Evolutionary conservation across 2,329 filamentous ascomycete species (phyloP).

Genomic region (Calcarisporium arbuscula): DNA sequence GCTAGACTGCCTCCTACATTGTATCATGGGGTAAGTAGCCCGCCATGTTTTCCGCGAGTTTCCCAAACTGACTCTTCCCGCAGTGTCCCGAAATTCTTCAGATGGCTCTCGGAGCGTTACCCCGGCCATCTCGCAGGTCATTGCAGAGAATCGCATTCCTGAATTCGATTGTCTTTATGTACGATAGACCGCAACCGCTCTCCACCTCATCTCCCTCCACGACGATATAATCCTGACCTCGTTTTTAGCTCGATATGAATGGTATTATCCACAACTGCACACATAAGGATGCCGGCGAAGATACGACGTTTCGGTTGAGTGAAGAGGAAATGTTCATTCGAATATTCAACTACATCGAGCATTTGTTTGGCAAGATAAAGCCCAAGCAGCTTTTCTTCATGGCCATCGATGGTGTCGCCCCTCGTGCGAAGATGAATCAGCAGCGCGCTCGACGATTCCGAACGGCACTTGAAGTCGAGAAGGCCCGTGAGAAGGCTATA

Average conservation of each 20-base stretch:
- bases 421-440: slow-evolving; percentile 99
- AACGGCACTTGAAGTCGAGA: slow-evolving; percentile 85
- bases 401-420: slow-evolving; percentile 97
- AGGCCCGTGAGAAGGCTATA: slow-evolving; percentile 86
- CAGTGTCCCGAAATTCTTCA: slow-evolving; percentile 83
- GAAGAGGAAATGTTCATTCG: slow-evolving; percentile 99
- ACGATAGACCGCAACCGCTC: slow-evolving; percentile 22
- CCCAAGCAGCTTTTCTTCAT: slow-evolving; percentile 98
- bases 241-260: slow-evolving; percentile 79
- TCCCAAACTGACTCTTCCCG: slow-evolving; percentile 3
- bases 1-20: neutral
- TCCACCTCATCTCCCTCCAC: slow-evolving; percentile 5
- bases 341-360: slow-evolving; percentile 99
- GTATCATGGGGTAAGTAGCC: slow-evolving; percentile 22
- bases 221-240: too few species aligned
- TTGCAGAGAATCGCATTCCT: slow-evolving; percentile 96
- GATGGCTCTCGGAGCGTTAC: slow-evolving; percentile 99
- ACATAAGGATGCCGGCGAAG: slow-evolving; percentile 84
- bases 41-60: too few species aligned
- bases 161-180: slow-evolving; percentile 97
- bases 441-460: slow-evolving; percentile 92
- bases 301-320: slow-evolving; percentile 83
- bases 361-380: slow-evolving; percentile 97
- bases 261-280: slow-evolving; percentile 99
- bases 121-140: slow-evolving; percentile 96